Base-by-base conservation (phyloP, 306 rosid genomes). In the Vigna radiata region DNA sequence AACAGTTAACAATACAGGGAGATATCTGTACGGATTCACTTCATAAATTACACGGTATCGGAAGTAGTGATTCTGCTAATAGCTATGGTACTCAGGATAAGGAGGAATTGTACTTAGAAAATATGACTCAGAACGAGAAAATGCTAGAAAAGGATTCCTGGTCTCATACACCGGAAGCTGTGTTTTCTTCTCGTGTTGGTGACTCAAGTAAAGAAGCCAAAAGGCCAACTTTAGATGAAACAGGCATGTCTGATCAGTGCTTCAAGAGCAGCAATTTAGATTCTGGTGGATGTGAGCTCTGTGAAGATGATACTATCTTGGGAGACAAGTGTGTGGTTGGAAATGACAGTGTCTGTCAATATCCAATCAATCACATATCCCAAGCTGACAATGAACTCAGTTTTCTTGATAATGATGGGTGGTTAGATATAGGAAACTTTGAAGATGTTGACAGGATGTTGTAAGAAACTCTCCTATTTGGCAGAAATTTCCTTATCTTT, bases 401-500 rank as follows among this genome's bases (percentile, higher is more conserved):
- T 70, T 92, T 90, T 82, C 79, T 92, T 63, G 93, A 90, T 74
- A 83, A 83, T 81, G 90, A 90, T 80, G 91, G 89, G 62, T 92
- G 97, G 97, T 84, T 82, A 43, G 91, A 90, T 78, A 90, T 92
- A 31, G 97, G 88, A 68, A 85, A 88, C 64, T 92, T 92, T 80
- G 97, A 90, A 81, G 97, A 92, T 53, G 91, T 92, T 73, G 93
- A 92, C 84, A 86, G 92, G 86, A 88, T 92, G 96, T 87, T 92
- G 64, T 76, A 69, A 48, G 88, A 53, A 79, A 18, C 43, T 72
- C 29, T 79, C 71, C 21, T 47, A 43, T 71, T 76, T 53, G 66
- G 79, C 46, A 33, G 41, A 68, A 59, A 15, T 65, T 44, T 54
- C 23, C 31, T 66, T 49, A 49, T 65, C 66, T 78, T 48, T 43